Percentiles rank a stretch among this genome's conserved stretches.
phyloP scores from a whole-genome alignment of 148 eudicot species.

The Pharnaceum exiguum region DNA sequence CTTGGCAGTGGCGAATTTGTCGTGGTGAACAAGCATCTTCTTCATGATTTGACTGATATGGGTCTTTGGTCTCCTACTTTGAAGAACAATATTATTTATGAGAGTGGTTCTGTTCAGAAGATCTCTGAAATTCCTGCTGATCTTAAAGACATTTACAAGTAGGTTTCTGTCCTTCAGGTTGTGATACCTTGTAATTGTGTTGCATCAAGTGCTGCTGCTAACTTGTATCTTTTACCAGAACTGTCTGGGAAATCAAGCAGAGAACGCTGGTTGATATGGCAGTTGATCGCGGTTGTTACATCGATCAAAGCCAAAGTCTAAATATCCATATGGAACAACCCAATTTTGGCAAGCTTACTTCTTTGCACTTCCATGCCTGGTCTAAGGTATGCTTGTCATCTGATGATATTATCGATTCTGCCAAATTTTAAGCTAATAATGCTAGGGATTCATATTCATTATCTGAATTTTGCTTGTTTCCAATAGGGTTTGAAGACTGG shows the following conservation, averaged over 20 bases:
- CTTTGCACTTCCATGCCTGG: constrained; percentile 80
- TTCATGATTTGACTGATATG: constrained; percentile 88
- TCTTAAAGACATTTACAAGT: constrained; percentile 73
- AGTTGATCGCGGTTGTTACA: constrained; percentile 68
- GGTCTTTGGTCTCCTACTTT: constrained; percentile 82
- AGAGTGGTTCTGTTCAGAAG: constrained; percentile 83
- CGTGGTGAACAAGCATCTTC: constrained; percentile 96
- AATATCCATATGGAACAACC: constrained; percentile 83
- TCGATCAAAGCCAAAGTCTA: constrained; percentile 81
- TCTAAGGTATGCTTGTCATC: constrained; percentile 31
- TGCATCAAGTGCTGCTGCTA: neutral
- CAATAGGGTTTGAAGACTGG: constrained; percentile 90
- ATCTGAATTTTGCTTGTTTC: neutral
- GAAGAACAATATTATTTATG: constrained; percentile 75
- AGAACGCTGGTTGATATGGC: constrained; percentile 80
- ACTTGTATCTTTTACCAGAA: constrained; percentile 37
- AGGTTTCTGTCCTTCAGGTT: neutral
- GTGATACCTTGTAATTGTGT: neutral
- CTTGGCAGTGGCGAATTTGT: constrained; percentile 91
- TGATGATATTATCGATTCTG: too few species aligned
- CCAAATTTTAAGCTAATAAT: too few species aligned
- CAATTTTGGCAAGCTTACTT: constrained; percentile 68
- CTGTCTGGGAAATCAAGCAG: constrained; percentile 90
- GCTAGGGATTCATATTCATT: too few species aligned
- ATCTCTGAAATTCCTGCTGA: constrained; percentile 69